A percentile compares a stretch with the other conserved stretches of the same genome.
phyloP scores from a whole-genome alignment of 305 asterid species.

The Vinca major region DNA sequence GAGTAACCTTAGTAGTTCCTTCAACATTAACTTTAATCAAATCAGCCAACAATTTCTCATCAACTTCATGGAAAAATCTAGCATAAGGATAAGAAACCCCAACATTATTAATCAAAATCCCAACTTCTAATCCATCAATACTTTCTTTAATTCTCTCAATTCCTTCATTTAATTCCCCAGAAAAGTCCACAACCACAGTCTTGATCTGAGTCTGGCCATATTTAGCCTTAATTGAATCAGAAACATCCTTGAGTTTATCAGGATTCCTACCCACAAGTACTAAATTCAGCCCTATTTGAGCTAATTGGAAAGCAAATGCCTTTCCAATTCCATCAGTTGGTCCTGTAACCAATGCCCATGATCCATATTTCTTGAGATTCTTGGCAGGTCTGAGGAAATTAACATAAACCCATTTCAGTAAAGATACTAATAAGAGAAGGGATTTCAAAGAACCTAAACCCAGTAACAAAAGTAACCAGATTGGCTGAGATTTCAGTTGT shows the following conservation, averaged over 20 bases:
- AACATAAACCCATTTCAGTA: constrained; percentile 52
- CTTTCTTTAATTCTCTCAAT: constrained; percentile 50
- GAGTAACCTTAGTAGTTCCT: constrained; percentile 78
- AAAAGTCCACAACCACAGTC: constrained; percentile 76
- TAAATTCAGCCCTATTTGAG: constrained; percentile 56
- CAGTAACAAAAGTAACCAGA: constrained; percentile 50
- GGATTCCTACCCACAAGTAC: constrained; percentile 79
- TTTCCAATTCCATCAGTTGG: constrained; percentile 91
- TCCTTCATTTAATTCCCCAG: constrained; percentile 74
- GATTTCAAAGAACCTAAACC: constrained; percentile 39
- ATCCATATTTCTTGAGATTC: constrained; percentile 78
- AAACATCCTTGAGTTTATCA: constrained; percentile 62
- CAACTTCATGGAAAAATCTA: constrained; percentile 81
- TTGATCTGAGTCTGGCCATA: constrained; percentile 56
- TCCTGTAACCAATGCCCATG: constrained; percentile 85
- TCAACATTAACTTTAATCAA: constrained; percentile 74
- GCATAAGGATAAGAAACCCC: constrained; percentile 88
- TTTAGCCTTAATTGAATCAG: constrained; percentile 42
- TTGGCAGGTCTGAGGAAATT: constrained; percentile 69
- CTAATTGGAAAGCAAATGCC: constrained; percentile 70
- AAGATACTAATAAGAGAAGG: constrained; percentile 26
- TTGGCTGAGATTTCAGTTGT: constrained; percentile 61
- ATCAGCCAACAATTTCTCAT: constrained; percentile 53
- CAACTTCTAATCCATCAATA: constrained; percentile 69
- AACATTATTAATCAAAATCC: constrained; percentile 68